These are phyloP conservation scores for Rhizophora mangle DNA, from an alignment of 345 rosid species.

Conservation along the genomic window DNA sequence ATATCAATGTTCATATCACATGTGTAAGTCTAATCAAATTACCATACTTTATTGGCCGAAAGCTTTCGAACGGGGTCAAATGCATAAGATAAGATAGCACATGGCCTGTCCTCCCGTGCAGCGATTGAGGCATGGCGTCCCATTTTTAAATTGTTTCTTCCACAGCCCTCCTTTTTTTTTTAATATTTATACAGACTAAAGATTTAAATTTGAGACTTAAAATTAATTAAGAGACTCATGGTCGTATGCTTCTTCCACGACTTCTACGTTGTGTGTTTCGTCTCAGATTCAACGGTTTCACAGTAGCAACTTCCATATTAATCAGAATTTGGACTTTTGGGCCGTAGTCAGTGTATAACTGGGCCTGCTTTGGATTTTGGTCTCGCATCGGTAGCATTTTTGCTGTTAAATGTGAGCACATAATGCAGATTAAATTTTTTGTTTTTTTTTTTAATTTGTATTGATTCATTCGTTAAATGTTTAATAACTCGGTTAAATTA, in stretches of 20 bases:
- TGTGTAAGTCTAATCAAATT: background rate
- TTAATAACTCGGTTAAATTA: no score
- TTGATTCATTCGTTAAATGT: no score
- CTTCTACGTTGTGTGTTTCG: conserved; percentile 25
- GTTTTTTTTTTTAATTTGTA: background rate
- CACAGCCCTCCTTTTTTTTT: no score
- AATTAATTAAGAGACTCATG: no score
- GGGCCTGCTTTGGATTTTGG: conserved; percentile 10
- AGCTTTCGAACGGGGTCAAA: conserved; percentile 6
- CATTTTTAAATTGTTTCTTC: conserved; percentile 20
- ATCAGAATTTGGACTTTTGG: background rate
- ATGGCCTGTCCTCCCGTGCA: conserved; percentile 24
- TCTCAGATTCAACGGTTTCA: background rate
- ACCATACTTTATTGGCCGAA: background rate
- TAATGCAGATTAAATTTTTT: background rate
- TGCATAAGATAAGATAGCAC: conserved; percentile 22
- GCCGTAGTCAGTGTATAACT: background rate
- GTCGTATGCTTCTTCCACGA: background rate
- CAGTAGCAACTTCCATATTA: background rate
- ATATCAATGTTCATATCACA: background rate
- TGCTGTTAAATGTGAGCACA: conserved; percentile 5
- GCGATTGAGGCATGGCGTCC: conserved; percentile 24
- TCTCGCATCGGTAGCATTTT: conserved; percentile 5
- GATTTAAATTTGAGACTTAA: no score
- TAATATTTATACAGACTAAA: no score